These are phyloP conservation scores for Tulasnella sp. DNA, from an alignment of 768 basidiomycete species.

Conservation along the genomic window DNA sequence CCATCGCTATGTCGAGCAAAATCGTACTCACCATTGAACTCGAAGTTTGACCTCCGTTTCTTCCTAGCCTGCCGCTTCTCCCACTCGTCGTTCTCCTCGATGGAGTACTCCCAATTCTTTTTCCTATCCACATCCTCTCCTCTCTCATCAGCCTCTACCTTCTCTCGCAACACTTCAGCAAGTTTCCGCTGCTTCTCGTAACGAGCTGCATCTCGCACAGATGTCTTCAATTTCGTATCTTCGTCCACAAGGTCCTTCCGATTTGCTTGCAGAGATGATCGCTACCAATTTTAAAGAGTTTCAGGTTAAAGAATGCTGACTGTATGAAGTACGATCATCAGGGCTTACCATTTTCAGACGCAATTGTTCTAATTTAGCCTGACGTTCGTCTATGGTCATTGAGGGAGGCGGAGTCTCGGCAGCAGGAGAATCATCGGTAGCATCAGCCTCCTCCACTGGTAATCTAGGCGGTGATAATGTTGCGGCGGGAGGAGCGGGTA, in stretches of 20 bases:
- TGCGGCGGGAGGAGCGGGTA: too few relatives aligned
- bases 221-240: slow-evolving; percentile 62
- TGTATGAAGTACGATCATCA: slow-evolving; percentile 9
- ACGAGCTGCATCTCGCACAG: slow-evolving; percentile 68
- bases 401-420: slow-evolving; percentile 17
- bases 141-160: slow-evolving; percentile 78
- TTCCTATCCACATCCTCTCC: slow-evolving; percentile 87
- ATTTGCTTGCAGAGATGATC: slow-evolving; percentile 69
- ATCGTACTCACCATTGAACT: slow-evolving; percentile 68
- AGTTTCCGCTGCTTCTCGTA: slow-evolving; percentile 85
- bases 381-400: slow-evolving; percentile 58
- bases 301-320: neutral
- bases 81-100: slow-evolving; percentile 95
- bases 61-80: slow-evolving; percentile 82
- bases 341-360: slow-evolving; percentile 76
- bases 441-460: neutral
- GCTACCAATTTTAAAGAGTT: slow-evolving; percentile 34
- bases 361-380: slow-evolving; percentile 65
- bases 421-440: slow-evolving; percentile 20
- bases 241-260: slow-evolving; percentile 80
- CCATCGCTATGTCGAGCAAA: too few relatives aligned
- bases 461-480: too few relatives aligned
- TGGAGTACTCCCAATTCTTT: slow-evolving; percentile 91
- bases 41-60: slow-evolving; percentile 72
- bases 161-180: slow-evolving; percentile 73